Conservation (phyloP, 169 alveolate genomes). For the Plasmodium vinckei region DNA sequence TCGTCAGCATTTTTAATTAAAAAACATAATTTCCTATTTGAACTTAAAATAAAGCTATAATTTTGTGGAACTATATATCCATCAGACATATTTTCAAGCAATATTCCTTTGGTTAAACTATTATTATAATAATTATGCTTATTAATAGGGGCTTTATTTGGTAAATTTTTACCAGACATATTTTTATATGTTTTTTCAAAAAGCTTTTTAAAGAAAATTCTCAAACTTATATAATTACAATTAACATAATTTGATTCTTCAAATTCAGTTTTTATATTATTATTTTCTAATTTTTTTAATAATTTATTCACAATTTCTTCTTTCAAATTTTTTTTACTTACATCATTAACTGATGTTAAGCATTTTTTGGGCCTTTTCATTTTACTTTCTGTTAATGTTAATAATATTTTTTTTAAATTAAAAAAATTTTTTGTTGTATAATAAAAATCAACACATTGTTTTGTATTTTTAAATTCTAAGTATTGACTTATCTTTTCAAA, state of each 20-base stretch:
- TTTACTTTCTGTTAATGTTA: constrained; percentile 39
- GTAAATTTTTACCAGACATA: background rate
- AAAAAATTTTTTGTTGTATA: constrained; percentile 71
- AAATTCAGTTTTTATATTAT: constrained; percentile 38
- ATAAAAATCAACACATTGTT: constrained; percentile 89
- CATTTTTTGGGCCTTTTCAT: constrained; percentile 32
- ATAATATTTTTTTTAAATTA: constrained; percentile 31
- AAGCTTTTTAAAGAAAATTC: constrained; percentile 29
- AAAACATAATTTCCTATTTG: constrained; percentile 62
- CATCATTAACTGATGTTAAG: constrained; percentile 13
- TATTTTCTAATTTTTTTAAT: constrained; percentile 46
- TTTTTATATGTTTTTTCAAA: constrained; percentile 33
- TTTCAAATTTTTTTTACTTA: constrained; percentile 37
- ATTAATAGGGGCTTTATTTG: background rate
- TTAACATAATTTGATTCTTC: constrained; percentile 38
- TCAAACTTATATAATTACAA: constrained; percentile 10
- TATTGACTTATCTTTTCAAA: constrained; percentile 89
- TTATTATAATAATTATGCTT: background rate
- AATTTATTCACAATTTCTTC: constrained; percentile 61
- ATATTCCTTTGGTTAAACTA: constrained; percentile 24
- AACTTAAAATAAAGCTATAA: constrained; percentile 47
- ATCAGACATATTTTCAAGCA: constrained; percentile 63
- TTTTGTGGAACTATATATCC: constrained; percentile 70
- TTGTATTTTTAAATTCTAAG: constrained; percentile 87
- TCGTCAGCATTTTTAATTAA: constrained; percentile 36